Base-by-base conservation (phyloP, 2,329 filamentous ascomycete species). In the Aureobasidium namibiae region DNA sequence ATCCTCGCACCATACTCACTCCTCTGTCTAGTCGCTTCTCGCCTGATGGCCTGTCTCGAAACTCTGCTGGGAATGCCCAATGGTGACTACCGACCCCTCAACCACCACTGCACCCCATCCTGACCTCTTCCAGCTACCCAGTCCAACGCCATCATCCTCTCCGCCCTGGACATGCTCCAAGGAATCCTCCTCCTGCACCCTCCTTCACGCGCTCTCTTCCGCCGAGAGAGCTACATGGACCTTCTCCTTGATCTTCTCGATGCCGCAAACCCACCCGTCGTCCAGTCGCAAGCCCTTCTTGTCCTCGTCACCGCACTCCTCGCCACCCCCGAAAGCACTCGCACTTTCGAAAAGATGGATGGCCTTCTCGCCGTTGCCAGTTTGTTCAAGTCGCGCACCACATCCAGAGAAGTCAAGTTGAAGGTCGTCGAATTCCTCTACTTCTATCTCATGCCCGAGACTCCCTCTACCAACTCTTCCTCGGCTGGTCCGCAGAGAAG, bases 381-480 rank as follows among this genome's bases (percentile, higher is more conserved):
- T 10, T 82, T 97, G 52, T 96, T 97, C 82, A 95, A 95, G 74
- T 89, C 88, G 63, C 86, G 90, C 62, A 84, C 86, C 64, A 96
- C 92, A 3, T 85, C 85, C 24, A 85, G 90, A 62, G 89, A 92
- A 67, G 92, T 97, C 65, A 96, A 96, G 77, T 83, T 96, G 69
- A 94, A 95, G 73, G 84, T 95, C n/a, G 87, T 96, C 66, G 94
- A 97, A 73, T 97, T 97, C 70, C 77, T 99, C 54, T 97, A 97
- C 78, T 97, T 97, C 74, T 99, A 97, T 74, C 86, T 99, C 66
- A 96, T 97, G 87, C 92, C 92, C 53, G 94, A 99, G 75, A 84
- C 83, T 0, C 70, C 70, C 29, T 65, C 61, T 36, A 81, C 45
- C 76, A 29, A 23, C n/a, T 67, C 68, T 39, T 45, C 52, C 18